These are phyloP conservation scores for Quercus wislizeni DNA, from an alignment of 306 rosid species.

Conservation along the genomic window DNA sequence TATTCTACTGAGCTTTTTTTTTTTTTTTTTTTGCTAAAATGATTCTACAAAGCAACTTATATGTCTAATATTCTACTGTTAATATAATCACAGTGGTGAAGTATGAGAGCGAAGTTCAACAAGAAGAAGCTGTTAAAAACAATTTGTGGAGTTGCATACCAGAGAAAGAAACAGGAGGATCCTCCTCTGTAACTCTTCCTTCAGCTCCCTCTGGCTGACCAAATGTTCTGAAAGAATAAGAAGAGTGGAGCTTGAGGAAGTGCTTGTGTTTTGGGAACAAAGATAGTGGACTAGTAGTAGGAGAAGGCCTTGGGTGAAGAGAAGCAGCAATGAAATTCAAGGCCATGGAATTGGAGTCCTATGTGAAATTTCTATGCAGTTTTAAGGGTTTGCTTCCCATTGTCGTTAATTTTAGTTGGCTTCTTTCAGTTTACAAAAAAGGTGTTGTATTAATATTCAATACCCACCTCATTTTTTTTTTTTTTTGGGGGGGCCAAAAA, in stretches of 20 bases:
- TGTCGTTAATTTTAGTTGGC: neutral
- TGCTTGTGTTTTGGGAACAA: slow-evolving; percentile 31
- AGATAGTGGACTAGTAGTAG: slow-evolving; percentile 20
- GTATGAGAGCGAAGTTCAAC: neutral
- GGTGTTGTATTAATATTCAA: neutral
- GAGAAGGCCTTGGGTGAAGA: slow-evolving; percentile 37
- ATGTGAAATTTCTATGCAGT: neutral
- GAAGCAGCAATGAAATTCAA: slow-evolving; percentile 46
- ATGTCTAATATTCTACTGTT: too few species aligned
- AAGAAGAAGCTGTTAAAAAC: neutral
- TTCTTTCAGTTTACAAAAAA: slow-evolving; percentile 5
- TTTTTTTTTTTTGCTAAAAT: too few species aligned
- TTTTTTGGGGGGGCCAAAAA: neutral
- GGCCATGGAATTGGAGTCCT: slow-evolving; percentile 52
- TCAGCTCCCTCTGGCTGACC: slow-evolving; percentile 64
- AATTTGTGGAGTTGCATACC: slow-evolving; percentile 29
- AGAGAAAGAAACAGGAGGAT: slow-evolving; percentile 42
- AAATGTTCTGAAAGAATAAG: slow-evolving; percentile 37
- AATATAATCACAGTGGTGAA: neutral
- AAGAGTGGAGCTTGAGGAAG: slow-evolving; percentile 30
- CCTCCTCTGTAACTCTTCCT: slow-evolving; percentile 47
- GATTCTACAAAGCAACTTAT: too few species aligned
- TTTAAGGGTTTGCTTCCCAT: slow-evolving; percentile 6
- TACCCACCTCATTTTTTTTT: neutral
- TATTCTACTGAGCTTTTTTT: too few species aligned